Evolutionary conservation across 495 filamentous ascomycete species (phyloP).

Genomic region (Podospora conica): DNA sequence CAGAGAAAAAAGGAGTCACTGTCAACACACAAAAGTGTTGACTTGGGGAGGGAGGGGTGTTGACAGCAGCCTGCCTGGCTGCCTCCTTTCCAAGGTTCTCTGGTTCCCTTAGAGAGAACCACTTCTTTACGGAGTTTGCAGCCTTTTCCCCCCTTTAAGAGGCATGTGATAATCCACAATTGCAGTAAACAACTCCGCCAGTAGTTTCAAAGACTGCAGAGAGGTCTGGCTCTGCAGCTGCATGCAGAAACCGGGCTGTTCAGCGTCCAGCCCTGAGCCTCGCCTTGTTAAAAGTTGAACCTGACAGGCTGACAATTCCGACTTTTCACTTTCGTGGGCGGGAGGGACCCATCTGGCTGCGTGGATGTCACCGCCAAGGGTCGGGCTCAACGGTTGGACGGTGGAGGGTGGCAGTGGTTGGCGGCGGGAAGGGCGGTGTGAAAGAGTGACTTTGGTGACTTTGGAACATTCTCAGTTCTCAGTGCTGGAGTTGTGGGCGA

Average conservation of each 20-base stretch:
- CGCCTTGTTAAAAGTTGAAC: too few relatives aligned
- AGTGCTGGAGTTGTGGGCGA: background rate
- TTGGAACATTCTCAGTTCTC: too few relatives aligned
- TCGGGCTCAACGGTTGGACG: background rate
- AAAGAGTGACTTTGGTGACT: background rate
- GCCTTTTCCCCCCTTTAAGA: background rate
- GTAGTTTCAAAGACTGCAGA: background rate
- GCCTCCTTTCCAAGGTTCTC: background rate
- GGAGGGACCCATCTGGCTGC: background rate
- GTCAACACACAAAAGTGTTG: background rate
- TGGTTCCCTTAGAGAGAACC: too few relatives aligned
- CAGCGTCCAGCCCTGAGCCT: background rate
- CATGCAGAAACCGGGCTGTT: background rate
- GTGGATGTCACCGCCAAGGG: background rate
- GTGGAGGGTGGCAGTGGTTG: background rate
- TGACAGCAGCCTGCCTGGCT: background rate
- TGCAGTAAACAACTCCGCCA: background rate
- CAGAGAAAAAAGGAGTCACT: background rate
- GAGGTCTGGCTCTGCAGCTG: background rate
- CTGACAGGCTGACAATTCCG: background rate
- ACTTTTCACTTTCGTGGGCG: background rate
- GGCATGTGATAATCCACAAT: background rate
- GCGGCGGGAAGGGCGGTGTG: background rate
- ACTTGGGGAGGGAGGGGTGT: background rate
- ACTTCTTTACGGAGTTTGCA: background rate